Base-by-base conservation (phyloP, 306 rosid genomes). In the Castanea mollissima region DNA sequence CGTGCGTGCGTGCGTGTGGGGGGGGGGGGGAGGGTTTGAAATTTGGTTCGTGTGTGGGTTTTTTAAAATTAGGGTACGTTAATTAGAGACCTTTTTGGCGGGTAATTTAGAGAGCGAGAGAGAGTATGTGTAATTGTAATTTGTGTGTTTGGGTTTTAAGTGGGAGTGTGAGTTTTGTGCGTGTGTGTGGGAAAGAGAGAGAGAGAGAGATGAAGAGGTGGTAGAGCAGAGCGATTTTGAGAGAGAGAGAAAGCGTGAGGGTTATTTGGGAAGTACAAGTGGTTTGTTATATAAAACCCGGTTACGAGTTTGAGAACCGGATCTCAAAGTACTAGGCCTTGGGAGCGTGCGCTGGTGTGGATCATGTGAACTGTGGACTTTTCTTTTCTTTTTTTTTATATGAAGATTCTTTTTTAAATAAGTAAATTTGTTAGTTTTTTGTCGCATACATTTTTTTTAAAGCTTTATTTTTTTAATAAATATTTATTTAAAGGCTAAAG, bases 41-140 rank as follows among this genome's bases (percentile, higher is more conserved):
- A 49, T n/a, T 71, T 76, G 16, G 54, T 49, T 12, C 16, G 15
- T 11, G 1, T 41, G 25, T 6, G 46, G 32, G 9, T 68, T 35
- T 35, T 18, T 16, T 15, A 35, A 25, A 71, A 71, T 23, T 41
- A 41, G 35, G 29, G 76, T 29, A 64, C 27, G 79, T 73, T 23
- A 81, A 57, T 23, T 18, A 20, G 23, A 11, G 6, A 52, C 60
- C 46, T 70, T 78, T 86, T 86, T 82, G 89, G 89, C 89, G 89
- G 82, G 79, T 80, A 75, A 77, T 38, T 56, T 19, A 62, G 13
- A 52, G 23, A 6, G 69, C 16, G 29, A 8, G 75, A 46, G 31
- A 73, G 67, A 34, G 46, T 12, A 49, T 49, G 0, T 12, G 54
- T 49, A 41, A 41, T 41, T 41, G 74, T 18, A 54, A 16, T 54